A percentile compares a stretch with the other conserved stretches of the same genome.
Conservation (phyloP, 148 eudicot species). For the Spergularia bocconei region DNA sequence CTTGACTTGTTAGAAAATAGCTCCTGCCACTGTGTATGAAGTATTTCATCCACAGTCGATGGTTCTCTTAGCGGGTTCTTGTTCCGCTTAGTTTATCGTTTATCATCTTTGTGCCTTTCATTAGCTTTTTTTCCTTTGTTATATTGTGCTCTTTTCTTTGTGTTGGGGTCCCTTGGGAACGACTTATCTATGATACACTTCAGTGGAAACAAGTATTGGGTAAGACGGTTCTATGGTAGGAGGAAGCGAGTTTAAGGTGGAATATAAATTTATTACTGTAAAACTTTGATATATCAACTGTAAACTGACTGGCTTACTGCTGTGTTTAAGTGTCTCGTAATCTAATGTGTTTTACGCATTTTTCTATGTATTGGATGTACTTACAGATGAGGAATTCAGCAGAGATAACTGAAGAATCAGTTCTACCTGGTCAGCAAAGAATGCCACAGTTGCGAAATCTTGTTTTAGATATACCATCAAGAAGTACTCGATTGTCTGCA, state of each 20-base stretch:
- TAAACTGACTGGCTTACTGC: background rate
- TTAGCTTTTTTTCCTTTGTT: background rate
- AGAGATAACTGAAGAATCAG: slow-evolving; percentile 71
- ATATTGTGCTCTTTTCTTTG: too few relatives aligned
- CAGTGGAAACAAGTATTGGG: background rate
- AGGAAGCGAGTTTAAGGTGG: background rate
- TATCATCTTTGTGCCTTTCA: background rate
- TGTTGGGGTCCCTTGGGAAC: too few relatives aligned
- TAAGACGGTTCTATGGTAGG: background rate
- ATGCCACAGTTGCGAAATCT: slow-evolving; percentile 37
- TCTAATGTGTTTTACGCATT: background rate
- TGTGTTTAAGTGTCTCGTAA: background rate
- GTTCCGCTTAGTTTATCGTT: background rate
- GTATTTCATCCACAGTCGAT: too few relatives aligned
- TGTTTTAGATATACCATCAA: slow-evolving; percentile 48
- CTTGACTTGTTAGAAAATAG: background rate
- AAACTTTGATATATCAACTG: background rate
- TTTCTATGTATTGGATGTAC: background rate
- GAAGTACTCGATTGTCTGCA: slow-evolving; percentile 29
- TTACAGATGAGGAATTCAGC: slow-evolving; percentile 49
- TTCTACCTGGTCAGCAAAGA: slow-evolving; percentile 27
- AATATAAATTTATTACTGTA: background rate
- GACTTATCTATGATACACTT: too few relatives aligned
- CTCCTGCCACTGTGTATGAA: background rate
- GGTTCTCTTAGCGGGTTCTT: too few relatives aligned